These are phyloP conservation scores for Paragyromitra xinjiangensis DNA, from an alignment of 495 filamentous ascomycete genomes.

Conservation along the genomic window DNA sequence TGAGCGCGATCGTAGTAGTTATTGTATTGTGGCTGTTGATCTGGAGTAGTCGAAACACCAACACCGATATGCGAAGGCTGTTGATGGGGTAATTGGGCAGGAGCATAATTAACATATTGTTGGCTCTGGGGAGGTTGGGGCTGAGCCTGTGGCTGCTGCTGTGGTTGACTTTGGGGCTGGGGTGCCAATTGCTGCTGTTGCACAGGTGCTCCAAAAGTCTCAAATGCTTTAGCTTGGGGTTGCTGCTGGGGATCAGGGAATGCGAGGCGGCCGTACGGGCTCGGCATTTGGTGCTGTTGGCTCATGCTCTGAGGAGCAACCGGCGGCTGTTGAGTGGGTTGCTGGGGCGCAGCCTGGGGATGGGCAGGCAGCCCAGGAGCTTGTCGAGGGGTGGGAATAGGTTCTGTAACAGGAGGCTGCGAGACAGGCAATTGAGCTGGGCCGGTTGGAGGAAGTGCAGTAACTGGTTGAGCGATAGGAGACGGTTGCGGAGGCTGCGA, in stretches of 20 bases:
- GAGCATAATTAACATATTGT: conserved; percentile 75
- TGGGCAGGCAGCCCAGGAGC: conserved; percentile 74
- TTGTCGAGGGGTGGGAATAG: conserved; percentile 71
- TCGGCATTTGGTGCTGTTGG: conserved; percentile 60
- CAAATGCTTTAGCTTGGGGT: conserved; percentile 79
- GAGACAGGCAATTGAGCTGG: conserved; percentile 62
- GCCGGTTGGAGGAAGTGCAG: conserved; percentile 82
- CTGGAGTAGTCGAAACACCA: conserved; percentile 65
- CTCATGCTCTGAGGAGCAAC: conserved; percentile 63
- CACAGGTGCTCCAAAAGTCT: conserved; percentile 83
- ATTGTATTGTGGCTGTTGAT: conserved; percentile 76
- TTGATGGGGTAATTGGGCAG: conserved; percentile 82
- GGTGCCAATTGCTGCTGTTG: conserved; percentile 67
- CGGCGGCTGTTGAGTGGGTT: conserved; percentile 58
- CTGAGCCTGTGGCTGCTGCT: conserved; percentile 72
- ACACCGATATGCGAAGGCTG: conserved; percentile 73
- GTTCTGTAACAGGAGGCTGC: conserved; percentile 68
- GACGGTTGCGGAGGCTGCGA: conserved; percentile 94
- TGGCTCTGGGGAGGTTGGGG: conserved; percentile 63
- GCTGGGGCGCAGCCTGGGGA: conserved; percentile 63
- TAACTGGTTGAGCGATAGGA: conserved; percentile 84
- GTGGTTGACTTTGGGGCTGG: conserved; percentile 63
- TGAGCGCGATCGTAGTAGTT: conserved; percentile 69
- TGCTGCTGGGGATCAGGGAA: conserved; percentile 66
- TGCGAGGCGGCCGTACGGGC: conserved; percentile 77